These are phyloP conservation scores for Komagataella mondaviorum DNA, from an alignment of 805 yeast species.

Conservation along the genomic window DNA sequence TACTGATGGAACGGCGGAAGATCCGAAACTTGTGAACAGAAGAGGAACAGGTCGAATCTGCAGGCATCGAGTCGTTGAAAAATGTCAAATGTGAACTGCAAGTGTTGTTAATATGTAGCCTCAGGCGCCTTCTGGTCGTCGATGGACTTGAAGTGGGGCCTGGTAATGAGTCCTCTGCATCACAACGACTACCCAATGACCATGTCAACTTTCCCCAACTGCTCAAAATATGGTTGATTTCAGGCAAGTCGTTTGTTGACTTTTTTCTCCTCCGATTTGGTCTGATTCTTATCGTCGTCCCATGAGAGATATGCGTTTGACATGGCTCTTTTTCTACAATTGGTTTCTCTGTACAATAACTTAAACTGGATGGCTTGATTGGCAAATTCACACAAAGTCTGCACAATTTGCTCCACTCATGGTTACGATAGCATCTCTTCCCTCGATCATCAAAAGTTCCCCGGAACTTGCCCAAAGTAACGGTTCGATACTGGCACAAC, in stretches of 20 bases:
- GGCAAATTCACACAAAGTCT: background rate
- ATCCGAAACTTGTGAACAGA: background rate
- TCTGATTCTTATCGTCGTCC: background rate
- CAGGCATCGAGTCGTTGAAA: background rate
- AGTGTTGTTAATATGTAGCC: background rate
- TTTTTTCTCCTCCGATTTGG: background rate
- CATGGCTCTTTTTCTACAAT: background rate
- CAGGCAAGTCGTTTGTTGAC: background rate
- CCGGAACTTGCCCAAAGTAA: background rate
- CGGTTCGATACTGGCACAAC: background rate
- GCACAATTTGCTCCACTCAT: background rate
- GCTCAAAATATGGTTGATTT: background rate
- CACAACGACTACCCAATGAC: background rate
- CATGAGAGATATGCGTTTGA: background rate
- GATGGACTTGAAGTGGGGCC: background rate
- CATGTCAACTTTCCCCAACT: background rate
- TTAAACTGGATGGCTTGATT: background rate
- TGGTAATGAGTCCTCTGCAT: background rate
- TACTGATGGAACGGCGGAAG: background rate
- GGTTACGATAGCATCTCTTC: background rate
- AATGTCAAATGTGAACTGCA: background rate
- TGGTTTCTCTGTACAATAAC: background rate
- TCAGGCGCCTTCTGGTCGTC: background rate
- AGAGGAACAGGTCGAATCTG: background rate
- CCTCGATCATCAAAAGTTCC: background rate